Evolutionary conservation across 1,139 yeast genomes (phyloP).

Genomic region (Saccharomyces pastorianus): DNA sequence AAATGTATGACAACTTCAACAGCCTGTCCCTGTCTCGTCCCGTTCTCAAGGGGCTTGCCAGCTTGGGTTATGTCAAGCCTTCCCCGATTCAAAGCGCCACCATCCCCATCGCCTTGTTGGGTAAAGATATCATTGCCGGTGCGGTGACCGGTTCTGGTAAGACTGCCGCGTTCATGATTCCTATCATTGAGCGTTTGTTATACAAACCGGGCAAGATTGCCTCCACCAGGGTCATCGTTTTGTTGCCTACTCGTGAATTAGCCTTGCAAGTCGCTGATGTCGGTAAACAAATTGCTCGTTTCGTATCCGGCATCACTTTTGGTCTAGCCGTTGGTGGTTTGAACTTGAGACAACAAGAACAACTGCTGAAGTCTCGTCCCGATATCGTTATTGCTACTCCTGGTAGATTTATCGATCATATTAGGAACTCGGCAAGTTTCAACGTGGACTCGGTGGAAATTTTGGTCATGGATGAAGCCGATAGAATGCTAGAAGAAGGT

Average conservation of each 20-base stretch:
- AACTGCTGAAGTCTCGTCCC: slow-evolving; percentile 43
- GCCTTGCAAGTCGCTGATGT: slow-evolving; percentile 95
- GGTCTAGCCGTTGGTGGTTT: slow-evolving; percentile 41
- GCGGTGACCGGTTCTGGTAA: slow-evolving; percentile 63
- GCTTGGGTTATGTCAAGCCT: slow-evolving; percentile 75
- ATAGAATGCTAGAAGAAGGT: slow-evolving; percentile 81
- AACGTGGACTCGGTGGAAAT: slow-evolving; percentile 63
- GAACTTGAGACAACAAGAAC: no score
- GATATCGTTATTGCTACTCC: slow-evolving; percentile 96
- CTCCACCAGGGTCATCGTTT: slow-evolving; percentile 79
- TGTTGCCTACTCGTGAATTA: slow-evolving; percentile 95
- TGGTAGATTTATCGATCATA: slow-evolving; percentile 93
- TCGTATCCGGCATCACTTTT: slow-evolving; percentile 63
- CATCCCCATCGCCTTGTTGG: slow-evolving; percentile 84
- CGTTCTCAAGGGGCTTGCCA: slow-evolving; percentile 69
- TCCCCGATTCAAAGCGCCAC: slow-evolving; percentile 92
- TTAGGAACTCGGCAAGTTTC: slow-evolving; percentile 89
- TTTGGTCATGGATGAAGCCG: no score
- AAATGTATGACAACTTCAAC: slow-evolving; percentile 58
- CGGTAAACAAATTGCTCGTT: slow-evolving; percentile 75
- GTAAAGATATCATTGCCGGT: slow-evolving; percentile 97
- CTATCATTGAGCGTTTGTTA: slow-evolving; percentile 83
- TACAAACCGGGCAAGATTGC: slow-evolving; percentile 82
- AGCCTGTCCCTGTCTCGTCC: slow-evolving; percentile 83
- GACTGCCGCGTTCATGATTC: slow-evolving; percentile 72